Evolutionary conservation across 495 filamentous ascomycete genomes (phyloP), one percentile per base, ranked within the genome.

Genomic region (Beverwykella pulmonaria): DNA sequence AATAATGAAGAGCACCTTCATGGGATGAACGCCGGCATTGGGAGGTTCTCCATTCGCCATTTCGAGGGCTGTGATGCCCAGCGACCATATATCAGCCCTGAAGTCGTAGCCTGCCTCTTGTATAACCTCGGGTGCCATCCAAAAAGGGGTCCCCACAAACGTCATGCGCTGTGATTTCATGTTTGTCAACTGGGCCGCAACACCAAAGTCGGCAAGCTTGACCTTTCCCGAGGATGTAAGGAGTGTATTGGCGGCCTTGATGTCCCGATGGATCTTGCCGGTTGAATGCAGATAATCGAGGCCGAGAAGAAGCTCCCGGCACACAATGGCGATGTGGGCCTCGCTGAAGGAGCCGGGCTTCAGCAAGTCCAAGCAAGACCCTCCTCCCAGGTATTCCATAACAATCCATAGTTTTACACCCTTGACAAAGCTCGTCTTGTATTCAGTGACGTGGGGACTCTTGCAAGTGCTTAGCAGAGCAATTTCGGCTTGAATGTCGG

Each of bases 121-220:
- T 69, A 98, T 98, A 19, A 98, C 94, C 75, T 98, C 94, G 8
- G 94, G 94, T 4, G 94, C 94, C 94, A 98, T 98, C 94, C 94
- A 98, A 79, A 96, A 98, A 0, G 94, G 94, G 3, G 94, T 98
- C 8, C 94, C 94, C n/a, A 98, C 94, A 72, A 98, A 98, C 0
- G 94, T 98, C 71, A 97, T 96, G 25, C 94, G 89, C 79, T 97
- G 92, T 8, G 94, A 97, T 79, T 97, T 98, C 75, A 97, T 96
- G 77, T 96, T 95, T 63, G 92, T 93, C 60, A 99, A 83, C 74
- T 99, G 94, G 15, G 93, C 94, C 9, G 94, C 94, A 30, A 99
- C 94, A 50, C 94, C 94, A 74, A 99, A 99, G 79, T 99, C 94
- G 20, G 95, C 94, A 62, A 99, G 86, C 73, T 99, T 99, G 58